A percentile compares a stretch with the other conserved stretches of the same genome.
These are phyloP conservation scores for Aureobasidium sp. DNA, from an alignment of 2,329 filamentous ascomycete genomes.

Conservation along the genomic window DNA sequence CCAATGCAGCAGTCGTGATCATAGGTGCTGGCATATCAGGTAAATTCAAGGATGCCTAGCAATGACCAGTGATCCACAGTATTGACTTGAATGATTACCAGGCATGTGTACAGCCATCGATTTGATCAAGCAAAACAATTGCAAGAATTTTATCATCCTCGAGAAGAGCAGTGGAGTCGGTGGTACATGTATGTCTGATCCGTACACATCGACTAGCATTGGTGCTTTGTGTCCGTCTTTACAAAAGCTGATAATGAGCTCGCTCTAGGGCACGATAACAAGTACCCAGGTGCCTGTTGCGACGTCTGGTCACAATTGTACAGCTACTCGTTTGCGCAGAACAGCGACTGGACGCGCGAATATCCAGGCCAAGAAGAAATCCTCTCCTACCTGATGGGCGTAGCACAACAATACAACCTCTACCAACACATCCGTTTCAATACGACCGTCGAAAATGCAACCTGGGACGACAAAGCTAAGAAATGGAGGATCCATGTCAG, in stretches of 20 bases:
- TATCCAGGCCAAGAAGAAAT: constrained; percentile 57
- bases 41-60: constrained; percentile 19
- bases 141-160: constrained; percentile 50
- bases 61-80: background rate
- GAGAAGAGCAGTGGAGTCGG: constrained; percentile 49
- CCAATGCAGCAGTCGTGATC: constrained; percentile 49
- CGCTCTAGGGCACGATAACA: constrained; percentile 38
- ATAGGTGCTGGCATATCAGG: constrained; percentile 51
- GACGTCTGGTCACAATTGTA: constrained; percentile 49
- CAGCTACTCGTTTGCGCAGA: constrained; percentile 55
- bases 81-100: background rate
- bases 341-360: constrained; percentile 48
- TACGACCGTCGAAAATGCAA: constrained; percentile 44
- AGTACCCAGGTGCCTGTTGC: constrained; percentile 35
- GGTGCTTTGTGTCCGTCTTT: no score
- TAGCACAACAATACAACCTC: constrained; percentile 49
- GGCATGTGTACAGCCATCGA: constrained; percentile 52
- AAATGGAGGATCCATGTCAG: constrained; percentile 47
- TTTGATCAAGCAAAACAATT: constrained; percentile 45
- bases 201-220: no score
- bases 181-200: constrained; percentile 22
- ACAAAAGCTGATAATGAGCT: no score
- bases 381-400: constrained; percentile 46
- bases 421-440: constrained; percentile 54
- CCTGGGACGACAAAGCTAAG: constrained; percentile 47